Percentiles rank a stretch among this genome's conserved stretches.
These are phyloP conservation scores for Wallacemonas rigidus DNA, from an alignment of 208 protist genomes.

Conservation along the genomic window DNA sequence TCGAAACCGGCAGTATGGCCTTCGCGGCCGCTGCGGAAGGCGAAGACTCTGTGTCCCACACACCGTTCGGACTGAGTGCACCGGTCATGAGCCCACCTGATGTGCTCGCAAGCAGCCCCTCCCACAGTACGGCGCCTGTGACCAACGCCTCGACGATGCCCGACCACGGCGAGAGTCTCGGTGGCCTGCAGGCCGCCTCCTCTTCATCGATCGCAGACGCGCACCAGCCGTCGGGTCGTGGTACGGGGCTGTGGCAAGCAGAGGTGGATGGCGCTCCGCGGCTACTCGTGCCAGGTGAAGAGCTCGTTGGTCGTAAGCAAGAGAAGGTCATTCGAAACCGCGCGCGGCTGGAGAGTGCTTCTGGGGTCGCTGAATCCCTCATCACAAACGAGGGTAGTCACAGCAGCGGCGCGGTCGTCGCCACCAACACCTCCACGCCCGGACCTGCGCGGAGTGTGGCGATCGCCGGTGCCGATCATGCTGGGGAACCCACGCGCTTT, in stretches of 20 bases:
- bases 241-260: background rate
- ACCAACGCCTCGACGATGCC: conserved; percentile 11
- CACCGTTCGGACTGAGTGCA: background rate
- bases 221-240: too few species aligned
- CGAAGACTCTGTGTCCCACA: conserved; percentile 8
- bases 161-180: background rate
- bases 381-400: too few species aligned
- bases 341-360: background rate
- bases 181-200: too few species aligned
- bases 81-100: background rate
- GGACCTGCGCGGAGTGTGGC: too few species aligned
- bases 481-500: too few species aligned
- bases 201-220: too few species aligned
- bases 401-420: too few species aligned
- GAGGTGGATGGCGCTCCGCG: background rate
- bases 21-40: conserved; percentile 4
- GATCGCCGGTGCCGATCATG: too few species aligned
- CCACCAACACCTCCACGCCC: too few species aligned
- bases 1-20: conserved; percentile 7
- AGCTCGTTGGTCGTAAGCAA: conserved; percentile 9
- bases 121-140: background rate
- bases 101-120: background rate
- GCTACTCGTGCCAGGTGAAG: conserved; percentile 2
- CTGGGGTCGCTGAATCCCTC: background rate
- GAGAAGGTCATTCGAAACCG: conserved; percentile 5